Evolutionary conservation across 179 eudicot species (phyloP).

Genomic region (Patellifolia procumbens): DNA sequence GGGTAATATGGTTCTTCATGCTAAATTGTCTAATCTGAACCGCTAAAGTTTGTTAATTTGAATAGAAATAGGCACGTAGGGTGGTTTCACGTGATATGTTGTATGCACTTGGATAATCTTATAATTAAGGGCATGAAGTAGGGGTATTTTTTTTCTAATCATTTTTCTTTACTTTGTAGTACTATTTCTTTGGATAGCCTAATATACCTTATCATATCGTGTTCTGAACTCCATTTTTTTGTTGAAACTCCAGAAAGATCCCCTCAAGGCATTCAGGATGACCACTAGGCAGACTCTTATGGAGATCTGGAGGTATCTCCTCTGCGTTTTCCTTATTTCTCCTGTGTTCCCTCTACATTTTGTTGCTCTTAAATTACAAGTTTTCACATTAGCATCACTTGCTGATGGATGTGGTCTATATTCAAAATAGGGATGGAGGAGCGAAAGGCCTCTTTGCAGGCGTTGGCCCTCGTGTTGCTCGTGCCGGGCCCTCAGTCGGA

Average conservation of each 20-base stretch:
- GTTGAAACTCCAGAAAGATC: constrained; percentile 65
- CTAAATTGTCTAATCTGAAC: background rate
- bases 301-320: constrained; percentile 78
- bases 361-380: too few relatives aligned
- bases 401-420: background rate
- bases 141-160: background rate
- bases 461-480: constrained; percentile 74
- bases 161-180: too few relatives aligned
- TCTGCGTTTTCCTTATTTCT: background rate
- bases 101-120: background rate
- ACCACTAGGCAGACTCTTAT: constrained; percentile 72
- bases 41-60: background rate
- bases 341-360: background rate
- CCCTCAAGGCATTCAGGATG: constrained; percentile 61
- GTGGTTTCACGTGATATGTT: background rate
- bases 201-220: background rate
- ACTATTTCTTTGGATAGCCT: background rate
- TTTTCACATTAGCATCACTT: background rate
- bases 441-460: constrained; percentile 79
- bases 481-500: constrained; percentile 93
- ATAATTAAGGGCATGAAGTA: background rate
- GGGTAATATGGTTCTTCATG: background rate
- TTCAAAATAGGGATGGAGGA: constrained; percentile 67
- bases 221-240: background rate
- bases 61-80: background rate